phyloP scores from a whole-genome alignment of 208 protist species.

The Phytomonas sp. region DNA sequence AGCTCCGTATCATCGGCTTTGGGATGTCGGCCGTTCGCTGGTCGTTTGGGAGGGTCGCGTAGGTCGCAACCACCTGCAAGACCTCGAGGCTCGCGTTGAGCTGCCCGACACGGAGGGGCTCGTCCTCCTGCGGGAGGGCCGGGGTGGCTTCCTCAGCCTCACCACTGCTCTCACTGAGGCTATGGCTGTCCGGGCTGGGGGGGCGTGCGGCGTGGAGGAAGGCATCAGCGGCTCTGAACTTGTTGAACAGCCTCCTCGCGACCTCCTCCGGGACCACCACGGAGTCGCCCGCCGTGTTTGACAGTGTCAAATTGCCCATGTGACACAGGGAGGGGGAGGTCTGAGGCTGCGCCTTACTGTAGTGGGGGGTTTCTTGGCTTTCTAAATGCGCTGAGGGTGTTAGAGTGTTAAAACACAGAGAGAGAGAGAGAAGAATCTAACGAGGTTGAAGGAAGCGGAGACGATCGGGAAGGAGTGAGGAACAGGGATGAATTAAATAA shows the following conservation, averaged over 20 bases:
- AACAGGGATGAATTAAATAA: too few relatives aligned
- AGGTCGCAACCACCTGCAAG: constrained; percentile 25
- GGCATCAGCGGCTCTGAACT: constrained; percentile 19
- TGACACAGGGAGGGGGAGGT: too few relatives aligned
- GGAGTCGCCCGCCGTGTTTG: constrained; percentile 17
- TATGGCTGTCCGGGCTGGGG: too few relatives aligned
- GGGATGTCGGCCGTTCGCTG: constrained; percentile 29
- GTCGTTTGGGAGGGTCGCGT: constrained; percentile 21
- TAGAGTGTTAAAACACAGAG: too few relatives aligned
- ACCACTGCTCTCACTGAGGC: constrained; percentile 13
- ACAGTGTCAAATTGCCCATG: not conserved
- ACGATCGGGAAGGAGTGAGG: too few relatives aligned
- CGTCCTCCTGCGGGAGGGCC: constrained; percentile 19
- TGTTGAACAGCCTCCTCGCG: constrained; percentile 25
- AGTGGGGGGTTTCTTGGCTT: too few relatives aligned
- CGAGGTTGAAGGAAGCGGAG: too few relatives aligned
- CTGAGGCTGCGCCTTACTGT: too few relatives aligned
- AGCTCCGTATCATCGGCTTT: constrained; percentile 25
- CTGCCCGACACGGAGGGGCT: constrained; percentile 27
- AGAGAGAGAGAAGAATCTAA: too few relatives aligned
- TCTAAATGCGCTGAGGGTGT: too few relatives aligned
- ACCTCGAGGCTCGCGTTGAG: constrained; percentile 26
- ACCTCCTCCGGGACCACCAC: constrained; percentile 25
- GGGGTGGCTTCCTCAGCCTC: constrained; percentile 15
- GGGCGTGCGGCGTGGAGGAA: constrained; percentile 16